These are phyloP conservation scores for Penicillium pancosmium DNA, from an alignment of 495 filamentous ascomycete genomes.

Conservation along the genomic window DNA sequence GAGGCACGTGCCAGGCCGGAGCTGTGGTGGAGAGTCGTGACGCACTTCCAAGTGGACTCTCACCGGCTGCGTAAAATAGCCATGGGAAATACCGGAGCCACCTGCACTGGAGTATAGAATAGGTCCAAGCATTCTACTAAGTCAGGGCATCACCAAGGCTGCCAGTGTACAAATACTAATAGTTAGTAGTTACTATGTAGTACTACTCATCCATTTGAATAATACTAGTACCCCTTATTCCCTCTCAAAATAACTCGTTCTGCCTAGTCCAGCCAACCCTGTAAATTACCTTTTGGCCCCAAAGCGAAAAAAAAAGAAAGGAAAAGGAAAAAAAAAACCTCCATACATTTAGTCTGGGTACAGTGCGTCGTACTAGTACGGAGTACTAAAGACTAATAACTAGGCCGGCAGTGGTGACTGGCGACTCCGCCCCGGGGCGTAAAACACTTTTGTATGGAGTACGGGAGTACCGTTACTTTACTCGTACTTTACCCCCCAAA, in stretches of 20 bases:
- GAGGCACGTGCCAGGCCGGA: slow-evolving; percentile 19
- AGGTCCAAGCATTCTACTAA: no score
- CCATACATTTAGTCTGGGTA: no score
- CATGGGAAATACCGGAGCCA: neutral
- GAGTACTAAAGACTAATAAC: slow-evolving; percentile 7
- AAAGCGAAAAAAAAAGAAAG: slow-evolving; percentile 12
- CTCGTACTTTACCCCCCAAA: slow-evolving; percentile 22
- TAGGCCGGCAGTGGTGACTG: neutral
- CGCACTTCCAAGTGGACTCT: slow-evolving; percentile 5
- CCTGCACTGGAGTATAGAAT: no score
- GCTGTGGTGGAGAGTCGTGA: slow-evolving; percentile 12
- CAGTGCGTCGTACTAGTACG: no score
- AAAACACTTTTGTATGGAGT: neutral
- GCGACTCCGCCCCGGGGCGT: neutral
- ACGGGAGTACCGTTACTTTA: slow-evolving; percentile 2
- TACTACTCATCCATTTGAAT: neutral
- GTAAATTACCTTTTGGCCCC: neutral
- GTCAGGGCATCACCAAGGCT: no score
- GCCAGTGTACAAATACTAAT: no score
- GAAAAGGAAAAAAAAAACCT: neutral
- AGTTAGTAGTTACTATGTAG: no score
- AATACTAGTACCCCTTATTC: neutral
- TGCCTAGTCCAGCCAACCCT: neutral
- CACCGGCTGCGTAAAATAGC: neutral
- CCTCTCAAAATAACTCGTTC: neutral